Evolutionary conservation across 2,329 filamentous ascomycete species (phyloP).

Genomic region (Didymella segeticola): DNA sequence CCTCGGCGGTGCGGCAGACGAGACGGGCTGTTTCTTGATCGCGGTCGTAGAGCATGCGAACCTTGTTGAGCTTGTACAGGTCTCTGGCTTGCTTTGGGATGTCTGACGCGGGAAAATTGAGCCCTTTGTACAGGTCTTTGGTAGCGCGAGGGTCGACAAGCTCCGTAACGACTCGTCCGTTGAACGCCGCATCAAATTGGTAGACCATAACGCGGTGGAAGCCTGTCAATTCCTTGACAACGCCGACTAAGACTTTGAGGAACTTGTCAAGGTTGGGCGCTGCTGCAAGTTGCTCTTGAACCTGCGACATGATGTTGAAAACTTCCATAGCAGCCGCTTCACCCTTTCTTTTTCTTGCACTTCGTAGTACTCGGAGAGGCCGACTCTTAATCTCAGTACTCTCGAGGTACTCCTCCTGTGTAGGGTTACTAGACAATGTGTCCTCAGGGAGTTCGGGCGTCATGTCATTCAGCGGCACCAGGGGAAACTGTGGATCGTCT

Average conservation of each 20-base stretch:
- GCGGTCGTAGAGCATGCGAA: conserved; percentile 84
- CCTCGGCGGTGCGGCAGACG: conserved; percentile 77
- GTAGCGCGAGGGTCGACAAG: conserved; percentile 81
- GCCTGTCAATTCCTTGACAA: conserved; percentile 87
- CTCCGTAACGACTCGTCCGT: conserved; percentile 87
- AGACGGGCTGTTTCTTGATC: conserved; percentile 80
- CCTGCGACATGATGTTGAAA: conserved; percentile 90
- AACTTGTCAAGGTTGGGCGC: conserved; percentile 75
- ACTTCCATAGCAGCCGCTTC: conserved; percentile 87
- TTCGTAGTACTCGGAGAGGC: conserved; percentile 77
- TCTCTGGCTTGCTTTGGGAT: conserved; percentile 86
- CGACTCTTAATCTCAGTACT: conserved; percentile 79
- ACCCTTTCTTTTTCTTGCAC: conserved; percentile 75
- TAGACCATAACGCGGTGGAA: conserved; percentile 95
- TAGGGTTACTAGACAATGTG: conserved; percentile 75
- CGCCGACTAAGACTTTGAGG: conserved; percentile 80
- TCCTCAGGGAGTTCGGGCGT: conserved; percentile 72
- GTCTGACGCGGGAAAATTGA: conserved; percentile 88
- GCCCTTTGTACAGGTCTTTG: conserved; percentile 82
- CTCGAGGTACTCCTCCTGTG: conserved; percentile 73
- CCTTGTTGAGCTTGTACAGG: conserved; percentile 89
- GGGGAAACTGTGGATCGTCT: conserved; percentile 72
- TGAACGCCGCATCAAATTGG: conserved; percentile 83
- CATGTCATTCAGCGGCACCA: conserved; percentile 65
- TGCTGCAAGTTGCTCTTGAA: conserved; percentile 82